Evolutionary conservation across 2,329 filamentous ascomycete genomes (phyloP), one percentile per base, ranked within the genome.

Genomic region (Penicillium glabrum): DNA sequence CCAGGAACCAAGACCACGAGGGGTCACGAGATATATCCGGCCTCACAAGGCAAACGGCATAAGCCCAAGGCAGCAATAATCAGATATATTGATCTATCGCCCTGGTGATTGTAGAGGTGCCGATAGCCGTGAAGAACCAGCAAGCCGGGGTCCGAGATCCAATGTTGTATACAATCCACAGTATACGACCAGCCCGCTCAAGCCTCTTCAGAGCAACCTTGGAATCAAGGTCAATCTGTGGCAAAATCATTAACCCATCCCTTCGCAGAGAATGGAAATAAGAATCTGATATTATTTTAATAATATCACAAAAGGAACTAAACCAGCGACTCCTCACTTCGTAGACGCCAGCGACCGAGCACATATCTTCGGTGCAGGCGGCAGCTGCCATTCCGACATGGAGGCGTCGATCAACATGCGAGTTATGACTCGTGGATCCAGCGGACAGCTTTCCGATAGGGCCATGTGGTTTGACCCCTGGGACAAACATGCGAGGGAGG

Each of bases 261-360:
- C 58, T 57, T 35, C 23, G 21, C 21, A 37, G 19, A 35, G 45
- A 52, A 56, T 54, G 51, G 24, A 54, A 46, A 56, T 57, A 47
- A 54, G 35, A 54, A 49, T 33, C 14, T 47, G 6, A 54, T 24
- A 19, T 31, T n/a, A 39, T 44, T 10, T 52, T 3, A 47, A 29
- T 52, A 50, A 58, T 58, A 58, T 54, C 52, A 46, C 26, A 39
- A 10, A 14, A 26, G n/a, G 43, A 33, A 48, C 39, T 41, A 19
- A 35, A 27, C 44, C 53, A 57, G 50, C 31, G 37, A 27, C 24
- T 51, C 59, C 59, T 61, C 59, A 59, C 59, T 49, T 61, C 59
- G 11, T 19, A 29, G 43, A 9, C 35, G 13, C 39, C 23, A 39
- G 35, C 16, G 33, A 39, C 21, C 33, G 46, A 43, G 24, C 41